A percentile compares a stretch with the other conserved stretches of the same genome.
Conservation (phyloP, 1,139 yeast genomes). For the Wickerhamomyces sp. region DNA sequence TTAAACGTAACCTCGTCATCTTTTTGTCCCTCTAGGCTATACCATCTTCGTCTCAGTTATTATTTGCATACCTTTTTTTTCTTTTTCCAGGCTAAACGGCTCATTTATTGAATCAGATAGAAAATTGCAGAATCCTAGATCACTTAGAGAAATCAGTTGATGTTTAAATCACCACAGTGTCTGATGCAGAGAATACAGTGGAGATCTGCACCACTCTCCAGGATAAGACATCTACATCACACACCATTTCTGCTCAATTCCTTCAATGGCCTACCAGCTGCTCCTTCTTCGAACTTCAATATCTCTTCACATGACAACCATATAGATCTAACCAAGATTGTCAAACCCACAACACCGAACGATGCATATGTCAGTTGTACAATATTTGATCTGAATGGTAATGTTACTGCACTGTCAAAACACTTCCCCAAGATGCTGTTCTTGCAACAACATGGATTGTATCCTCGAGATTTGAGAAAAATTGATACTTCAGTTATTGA, state of each 20-base stretch:
- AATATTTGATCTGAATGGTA: conserved; percentile 69
- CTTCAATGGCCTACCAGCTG: not conserved
- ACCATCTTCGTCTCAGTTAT: no score
- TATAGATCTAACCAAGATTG: conserved; percentile 24
- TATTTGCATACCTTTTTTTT: no score
- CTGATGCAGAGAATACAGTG: not conserved
- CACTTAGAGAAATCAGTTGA: not conserved
- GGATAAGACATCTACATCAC: not conserved
- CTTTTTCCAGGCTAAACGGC: no score
- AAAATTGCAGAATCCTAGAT: no score
- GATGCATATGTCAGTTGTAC: conserved; percentile 66
- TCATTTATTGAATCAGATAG: no score
- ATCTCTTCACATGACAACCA: conserved; percentile 6
- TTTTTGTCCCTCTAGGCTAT: no score
- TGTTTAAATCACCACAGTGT: not conserved
- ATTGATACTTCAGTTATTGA: conserved; percentile 87
- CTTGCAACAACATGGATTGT: conserved; percentile 65
- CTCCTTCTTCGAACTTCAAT: conserved; percentile 10
- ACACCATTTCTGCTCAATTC: not conserved
- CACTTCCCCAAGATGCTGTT: conserved; percentile 75
- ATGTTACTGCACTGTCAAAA: conserved; percentile 67
- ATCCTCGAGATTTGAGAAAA: conserved; percentile 80
- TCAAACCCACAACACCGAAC: conserved; percentile 56
- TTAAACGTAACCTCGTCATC: no score
- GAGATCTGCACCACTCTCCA: not conserved